Evolutionary conservation across 2,329 filamentous ascomycete genomes (phyloP), one percentile per base, ranked within the genome.

Genomic region (Trichoderma harzianum): DNA sequence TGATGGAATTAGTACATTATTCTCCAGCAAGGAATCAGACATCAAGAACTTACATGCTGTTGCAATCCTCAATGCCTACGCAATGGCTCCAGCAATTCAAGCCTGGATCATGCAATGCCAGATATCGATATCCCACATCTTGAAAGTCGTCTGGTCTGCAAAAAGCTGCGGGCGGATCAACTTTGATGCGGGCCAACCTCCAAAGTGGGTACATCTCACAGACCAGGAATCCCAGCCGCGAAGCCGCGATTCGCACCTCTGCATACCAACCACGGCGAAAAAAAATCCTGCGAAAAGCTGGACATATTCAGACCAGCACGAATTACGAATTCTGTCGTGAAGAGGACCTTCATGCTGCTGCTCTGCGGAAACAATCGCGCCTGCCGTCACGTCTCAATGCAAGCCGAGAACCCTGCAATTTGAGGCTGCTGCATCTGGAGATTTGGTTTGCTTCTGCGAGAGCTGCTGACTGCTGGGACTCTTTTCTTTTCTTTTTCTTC

Each of bases 131-230:
- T 36, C 28, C 32, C 64, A 67, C 39, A 26, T 28, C 16, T 28
- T n/a, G 30, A 67, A 69, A 43, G 66, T 69, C 53, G 39, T 62
- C 21, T 2, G 18, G 30, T 21, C 18, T 62, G 67, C 73, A 51
- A 51, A 68, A 68, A 57, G 60, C 24, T 18, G n/a, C 55, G 74
- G 53, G 43, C 79, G 79, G 79, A 78, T 74, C 69, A 80, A 80
- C 68, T 61, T 79, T 79, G 74, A 73, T 77, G 75, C 79, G 79
- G 64, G 28, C 1, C 30, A 34, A 7, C 43, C 4, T 11, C 14
- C n/a, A n/a, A 57, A 57, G 63, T 66, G 63, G 64, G 47, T 57
- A 39, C 64, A 26, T 26, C 30, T 30, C n/a, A 21, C 32, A 24
- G 16, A 30, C 28, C 39, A 32, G 14, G 47, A 68, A 26, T 66